Evolutionary conservation across 257 asterid genomes (phyloP), one percentile per base, ranked within the genome.

Genomic region (Verbena officinalis): DNA sequence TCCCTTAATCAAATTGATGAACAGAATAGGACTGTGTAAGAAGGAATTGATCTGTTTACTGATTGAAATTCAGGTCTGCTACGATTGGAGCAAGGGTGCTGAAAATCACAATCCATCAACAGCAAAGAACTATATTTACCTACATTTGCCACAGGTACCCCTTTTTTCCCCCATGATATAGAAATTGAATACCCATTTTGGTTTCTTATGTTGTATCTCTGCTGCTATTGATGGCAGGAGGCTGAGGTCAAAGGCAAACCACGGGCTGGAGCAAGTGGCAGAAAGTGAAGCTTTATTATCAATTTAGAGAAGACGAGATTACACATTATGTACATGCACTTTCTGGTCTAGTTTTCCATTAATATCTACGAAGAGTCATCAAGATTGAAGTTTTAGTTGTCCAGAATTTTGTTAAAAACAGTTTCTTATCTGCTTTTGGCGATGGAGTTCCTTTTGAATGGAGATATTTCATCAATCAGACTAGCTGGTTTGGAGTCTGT

Each of bases 31-130:
- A 36, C 42, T 44, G 40, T 22, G 4, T 22, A 31, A 65, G 51
- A 31, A 13, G n/a, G n/a, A n/a, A 40, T 40, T n/a, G 30, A 61
- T 53, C 20, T 23, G 9, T 30, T 23, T 31, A 42, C 15, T 72
- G 14, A 59, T 22, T 57, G 46, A 31, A 24, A 30, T 60, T 59
- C 71, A 89, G 97, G 96, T 87, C 40, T 90, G 99, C 59, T 86
- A 90, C 63, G 99, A 93, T 77, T 93, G 99, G 99, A 80, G 96
- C 86, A 93, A 93, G 86, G 98, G 97, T 54, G 98, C 98, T 44
- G 98, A 93, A 76, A 93, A 93, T 67, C 96, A 90, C 67, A 93
- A 90, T 72, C 99, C 99, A 44, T 73, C 95, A 30, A 83, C 87
- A 39, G 95, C 97, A 52, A 93, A 90, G 80, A 68, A 88, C 21